Base-by-base conservation (phyloP, 164 flowering plant species). In the Tetracentron sinense region DNA sequence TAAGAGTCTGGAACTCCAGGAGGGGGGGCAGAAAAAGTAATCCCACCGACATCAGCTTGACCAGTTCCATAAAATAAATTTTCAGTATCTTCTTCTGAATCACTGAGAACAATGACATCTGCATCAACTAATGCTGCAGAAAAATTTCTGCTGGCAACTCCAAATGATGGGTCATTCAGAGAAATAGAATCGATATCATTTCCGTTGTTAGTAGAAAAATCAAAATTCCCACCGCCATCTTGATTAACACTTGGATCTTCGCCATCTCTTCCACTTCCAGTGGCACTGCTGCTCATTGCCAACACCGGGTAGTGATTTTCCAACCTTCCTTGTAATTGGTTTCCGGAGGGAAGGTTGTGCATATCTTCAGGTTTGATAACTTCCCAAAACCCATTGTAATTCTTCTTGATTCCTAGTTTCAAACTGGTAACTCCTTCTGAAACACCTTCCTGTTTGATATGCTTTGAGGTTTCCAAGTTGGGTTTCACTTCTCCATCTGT, bases 191-290 rank as follows among this genome's bases (percentile, higher is more conserved):
- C 95, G 65, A 82, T 75, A 65, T 91, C 96, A 46, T 70, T 72
- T 25, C 86, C 88, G 66, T 82, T 86, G 74, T 69, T 83, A 22
- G 72, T 62, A 55, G 85, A 74, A 58, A 82, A 78, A 52, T 85
- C 92, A 70, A 82, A 77, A 60, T 73, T 81, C 12, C 75, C 87
- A 65, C 79, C 82, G 67, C 78, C 92, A 71, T 81, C 92, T 77
- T 91, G 95, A 65, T 90, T 91, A 19, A 89, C 95, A 73, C 97
- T 91, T 14, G 78, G 63, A 79, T 91, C 97, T 61, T 89, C 99
- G 58, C 85, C 88, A 72, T 91, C 96, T 65, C 78, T 83, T 61
- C 84, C 82, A 74, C 98, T 93, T 58, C 84, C 96, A 64, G 92
- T 82, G 55, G 88, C 91, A 78, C 91, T 85, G 67, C 91, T 88